These are phyloP conservation scores for Monilinia fructicola DNA, from an alignment of 2,329 filamentous ascomycete species.

Conservation along the genomic window DNA sequence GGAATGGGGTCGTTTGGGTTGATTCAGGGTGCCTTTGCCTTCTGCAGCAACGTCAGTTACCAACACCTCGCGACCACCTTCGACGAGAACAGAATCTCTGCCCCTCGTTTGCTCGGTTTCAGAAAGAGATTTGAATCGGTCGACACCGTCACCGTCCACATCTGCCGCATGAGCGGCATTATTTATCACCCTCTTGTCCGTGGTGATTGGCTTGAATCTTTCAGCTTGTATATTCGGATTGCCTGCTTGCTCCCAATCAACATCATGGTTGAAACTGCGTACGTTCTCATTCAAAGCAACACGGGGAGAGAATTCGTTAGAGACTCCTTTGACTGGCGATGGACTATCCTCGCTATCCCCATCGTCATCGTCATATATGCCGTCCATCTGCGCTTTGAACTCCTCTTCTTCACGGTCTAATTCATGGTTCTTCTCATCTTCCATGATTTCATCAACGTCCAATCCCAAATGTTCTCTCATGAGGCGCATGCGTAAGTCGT, in stretches of 20 bases:
- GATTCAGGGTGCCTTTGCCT: conserved; percentile 58
- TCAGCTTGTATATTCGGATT: conserved; percentile 47
- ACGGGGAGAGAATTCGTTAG: conserved; percentile 56
- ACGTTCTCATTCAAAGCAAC: conserved; percentile 51
- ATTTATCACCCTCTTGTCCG: conserved; percentile 58
- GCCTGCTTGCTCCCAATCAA: conserved; percentile 46
- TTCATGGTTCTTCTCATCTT: conserved; percentile 71
- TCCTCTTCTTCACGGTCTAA: conserved; percentile 54
- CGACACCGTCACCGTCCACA: conserved; percentile 73
- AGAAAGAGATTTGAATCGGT: conserved; percentile 70
- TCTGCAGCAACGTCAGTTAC: conserved; percentile 62
- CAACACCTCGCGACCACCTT: conserved; percentile 69
- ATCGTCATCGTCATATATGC: conserved; percentile 57
- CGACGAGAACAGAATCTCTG: conserved; percentile 69
- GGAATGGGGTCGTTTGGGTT: conserved; percentile 49
- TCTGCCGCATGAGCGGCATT: conserved; percentile 69
- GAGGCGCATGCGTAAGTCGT: conserved; percentile 85
- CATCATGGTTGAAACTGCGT: conserved; percentile 74
- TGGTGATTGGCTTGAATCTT: conserved; percentile 38
- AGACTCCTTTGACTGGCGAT: conserved; percentile 32
- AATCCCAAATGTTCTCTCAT: conserved; percentile 98
- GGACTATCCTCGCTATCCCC: conserved; percentile 24
- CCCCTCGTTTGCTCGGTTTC: conserved; percentile 60
- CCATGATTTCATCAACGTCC: conserved; percentile 86
- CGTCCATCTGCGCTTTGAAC: conserved; percentile 60